Evolutionary conservation across 306 rosid species (phyloP), one percentile per base, ranked within the genome.

Genomic region (Ziziphus jujuba): DNA sequence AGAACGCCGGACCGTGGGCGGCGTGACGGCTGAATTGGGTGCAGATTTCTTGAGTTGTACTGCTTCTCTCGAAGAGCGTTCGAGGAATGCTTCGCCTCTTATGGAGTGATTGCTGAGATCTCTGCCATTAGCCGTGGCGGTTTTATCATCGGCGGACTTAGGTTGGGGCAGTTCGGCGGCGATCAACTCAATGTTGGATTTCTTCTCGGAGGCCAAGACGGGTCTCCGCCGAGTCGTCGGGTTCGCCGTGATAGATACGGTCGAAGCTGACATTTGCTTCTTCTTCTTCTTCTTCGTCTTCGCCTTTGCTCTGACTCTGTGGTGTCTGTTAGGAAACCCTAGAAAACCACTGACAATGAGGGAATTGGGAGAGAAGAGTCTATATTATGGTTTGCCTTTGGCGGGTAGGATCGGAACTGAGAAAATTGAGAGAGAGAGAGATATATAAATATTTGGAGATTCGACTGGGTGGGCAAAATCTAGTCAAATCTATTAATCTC

Each of bases 161-260:
- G 64, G 43, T 4, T 75, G 92, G 16, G 87, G 84, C n/a, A n/a
- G n/a, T 17, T 90, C 97, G 69, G 77, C 77, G 21, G 82, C 75
- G 45, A 84, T 79, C 57, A 95, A 64, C 63, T 90, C 97, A 25
- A 90, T 83, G n/a, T 79, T 64, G 2, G 87, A 52, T 73, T 78
- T 87, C 71, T 73, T 88, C 28, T 90, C 96, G 71, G 78, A 28
- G 21, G 64, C 69, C 59, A 84, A 70, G 3, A 86, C 91, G 0
- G 96, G 75, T n/a, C 96, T 82, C 70, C 97, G 90, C 57, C 99
- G 95, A 34, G 89, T 47, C 62, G 84, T 78, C 73, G 97, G 96
- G 74, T 81, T 88, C 60, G 96, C 87, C 82, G 97, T 85, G 51
- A 91, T 87, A 9, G 99, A 90, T 14, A 88, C 89, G 49, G 96